Conservation (phyloP, 192 early-diverging fungal genomes). For the Podila minutissima region DNA sequence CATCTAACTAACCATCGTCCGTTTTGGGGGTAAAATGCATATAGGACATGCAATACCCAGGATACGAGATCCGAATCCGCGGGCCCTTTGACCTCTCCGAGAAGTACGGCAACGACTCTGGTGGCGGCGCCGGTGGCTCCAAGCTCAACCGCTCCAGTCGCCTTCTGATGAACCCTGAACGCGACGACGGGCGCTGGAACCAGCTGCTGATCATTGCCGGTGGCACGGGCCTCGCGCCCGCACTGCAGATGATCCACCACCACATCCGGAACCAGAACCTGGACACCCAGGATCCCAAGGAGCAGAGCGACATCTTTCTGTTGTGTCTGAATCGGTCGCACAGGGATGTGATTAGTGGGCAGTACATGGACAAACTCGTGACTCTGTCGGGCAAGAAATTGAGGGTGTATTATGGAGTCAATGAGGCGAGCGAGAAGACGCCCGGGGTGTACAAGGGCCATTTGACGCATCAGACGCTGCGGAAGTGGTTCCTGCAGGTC, state of each 20-base stretch:
- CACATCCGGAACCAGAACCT: background rate
- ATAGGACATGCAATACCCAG: conserved; percentile 8
- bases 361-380: conserved; percentile 1
- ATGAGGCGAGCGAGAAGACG: background rate
- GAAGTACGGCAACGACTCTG: background rate
- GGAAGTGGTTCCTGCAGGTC: background rate
- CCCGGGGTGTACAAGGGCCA: background rate
- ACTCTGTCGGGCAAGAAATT: background rate
- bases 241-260: conserved; percentile 17
- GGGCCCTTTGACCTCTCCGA: conserved; percentile 18
- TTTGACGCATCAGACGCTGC: background rate
- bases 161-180: conserved; percentile 4
- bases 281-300: background rate
- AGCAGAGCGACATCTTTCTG: background rate
- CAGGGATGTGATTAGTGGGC: background rate
- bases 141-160: background rate
- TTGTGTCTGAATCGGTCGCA: background rate
- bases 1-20: too few relatives aligned
- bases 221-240: conserved; percentile 24
- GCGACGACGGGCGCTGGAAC: conserved; percentile 18
- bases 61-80: conserved; percentile 18
- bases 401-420: background rate
- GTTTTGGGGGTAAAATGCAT: too few relatives aligned
- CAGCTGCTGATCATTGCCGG: conserved; percentile 19
- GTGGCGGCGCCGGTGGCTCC: background rate